Conservation (phyloP, 306 rosid species). For the Fragaria nilgerrensis region DNA sequence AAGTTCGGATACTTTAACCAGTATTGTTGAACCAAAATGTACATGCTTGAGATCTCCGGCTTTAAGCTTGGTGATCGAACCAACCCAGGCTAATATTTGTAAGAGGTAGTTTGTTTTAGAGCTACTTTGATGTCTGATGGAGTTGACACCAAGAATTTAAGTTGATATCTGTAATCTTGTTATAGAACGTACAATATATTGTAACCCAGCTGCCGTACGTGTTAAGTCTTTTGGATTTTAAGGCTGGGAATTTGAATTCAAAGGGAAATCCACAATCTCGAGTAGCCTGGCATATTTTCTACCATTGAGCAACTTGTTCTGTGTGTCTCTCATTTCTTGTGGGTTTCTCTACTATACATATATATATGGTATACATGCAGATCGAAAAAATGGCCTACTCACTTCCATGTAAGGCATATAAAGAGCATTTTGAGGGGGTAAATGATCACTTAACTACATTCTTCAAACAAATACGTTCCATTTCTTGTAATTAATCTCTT, state of each 20-base stretch:
- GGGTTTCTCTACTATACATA: too few relatives aligned
- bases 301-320: too few relatives aligned
- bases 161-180: conserved; percentile 5
- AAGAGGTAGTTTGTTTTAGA: neutral
- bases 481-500: neutral
- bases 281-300: neutral
- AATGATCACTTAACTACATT: too few relatives aligned
- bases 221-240: neutral
- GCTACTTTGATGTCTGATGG: conserved; percentile 2
- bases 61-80: conserved; percentile 26
- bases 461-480: too few relatives aligned
- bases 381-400: too few relatives aligned
- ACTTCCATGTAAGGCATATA: too few relatives aligned
- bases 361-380: too few relatives aligned
- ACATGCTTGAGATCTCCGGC: neutral
- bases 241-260: neutral
- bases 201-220: neutral
- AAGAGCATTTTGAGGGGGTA: too few relatives aligned
- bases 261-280: neutral
- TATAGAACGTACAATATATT: neutral
- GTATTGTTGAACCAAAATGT: conserved; percentile 63
- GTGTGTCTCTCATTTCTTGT: neutral
- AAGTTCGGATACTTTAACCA: conserved; percentile 72
- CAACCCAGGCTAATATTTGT: neutral
- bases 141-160: neutral